Base-by-base conservation (phyloP, 768 basidiomycete genomes). In the Amanita thiersii region DNA sequence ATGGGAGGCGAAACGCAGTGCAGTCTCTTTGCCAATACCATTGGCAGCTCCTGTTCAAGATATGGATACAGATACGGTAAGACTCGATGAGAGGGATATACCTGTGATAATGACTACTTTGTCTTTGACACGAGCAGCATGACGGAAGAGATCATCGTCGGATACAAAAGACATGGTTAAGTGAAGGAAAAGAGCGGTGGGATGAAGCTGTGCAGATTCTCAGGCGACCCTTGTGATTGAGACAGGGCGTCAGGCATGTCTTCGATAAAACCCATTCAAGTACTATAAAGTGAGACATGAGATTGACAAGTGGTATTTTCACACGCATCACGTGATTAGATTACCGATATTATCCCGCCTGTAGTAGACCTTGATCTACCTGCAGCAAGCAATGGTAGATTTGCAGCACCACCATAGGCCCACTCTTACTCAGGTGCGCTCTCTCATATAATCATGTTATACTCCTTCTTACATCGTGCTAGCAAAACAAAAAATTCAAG, bases 401-500 rank as follows among this genome's bases (percentile, higher is more conserved):
- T 51, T 47, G 19, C 35, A 37, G 18, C 69, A 76, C 43, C 86
- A 87, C 56, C 88, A 91, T 58, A 62, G 90, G 48, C 6, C 42
- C 12, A 43, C 42, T 11, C 35, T 43, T 5, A 43, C 35, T 19
- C 35, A 37, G 42, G 42, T 37, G 20, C n/a, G n/a, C n/a, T n/a
- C n/a, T n/a, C n/a, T n/a, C n/a, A n/a, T n/a, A n/a, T n/a, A n/a
- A n/a, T n/a, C n/a, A n/a, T n/a, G n/a, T n/a, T n/a, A n/a, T n/a
- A n/a, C n/a, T n/a, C n/a, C n/a, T n/a, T n/a, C 25, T 42, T 34
- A 45, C 33, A 37, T 26, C 30, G 1, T 34, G 36, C 28, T 36
- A 92, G 88, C 66, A 79, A 70, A 96, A 98, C 63, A 98, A 98
- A 60, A 51, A 74, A 1, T 97, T 86, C 71, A 97, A 97, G 64